Percentiles rank a stretch among this genome's conserved stretches.
Evolutionary conservation across 2,329 filamentous ascomycete genomes (phyloP).

Genomic region (Cytospora piceicola): DNA sequence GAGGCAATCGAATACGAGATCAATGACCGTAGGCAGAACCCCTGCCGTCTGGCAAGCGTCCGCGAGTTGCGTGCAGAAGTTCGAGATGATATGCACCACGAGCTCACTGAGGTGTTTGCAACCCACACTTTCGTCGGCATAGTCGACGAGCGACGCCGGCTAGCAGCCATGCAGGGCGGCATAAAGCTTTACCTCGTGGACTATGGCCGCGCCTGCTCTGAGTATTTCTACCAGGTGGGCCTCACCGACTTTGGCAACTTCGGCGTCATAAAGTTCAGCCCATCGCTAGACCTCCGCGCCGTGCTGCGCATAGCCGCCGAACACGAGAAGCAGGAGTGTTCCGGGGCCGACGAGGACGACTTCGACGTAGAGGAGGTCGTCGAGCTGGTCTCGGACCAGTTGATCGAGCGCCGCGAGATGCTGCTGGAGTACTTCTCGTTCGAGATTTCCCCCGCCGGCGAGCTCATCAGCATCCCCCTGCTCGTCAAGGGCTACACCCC

Average conservation of each 20-base stretch:
- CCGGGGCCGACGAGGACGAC: slow-evolving; percentile 51
- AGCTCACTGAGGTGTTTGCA: slow-evolving; percentile 84
- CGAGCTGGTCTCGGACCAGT: slow-evolving; percentile 65
- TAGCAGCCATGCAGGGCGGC: slow-evolving; percentile 91
- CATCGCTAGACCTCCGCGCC: slow-evolving; percentile 71
- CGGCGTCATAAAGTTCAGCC: slow-evolving; percentile 78
- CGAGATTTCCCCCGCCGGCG: slow-evolving; percentile 76
- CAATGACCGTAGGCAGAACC: slow-evolving; percentile 65
- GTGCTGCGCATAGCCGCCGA: slow-evolving; percentile 75
- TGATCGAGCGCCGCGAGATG: slow-evolving; percentile 82
- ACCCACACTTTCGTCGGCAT: slow-evolving; percentile 92
- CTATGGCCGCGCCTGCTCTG: slow-evolving; percentile 83
- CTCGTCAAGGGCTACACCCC: slow-evolving; percentile 89
- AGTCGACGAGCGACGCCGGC: slow-evolving; percentile 81
- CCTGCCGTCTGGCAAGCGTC: slow-evolving; percentile 79
- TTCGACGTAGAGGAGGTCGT: slow-evolving; percentile 71
- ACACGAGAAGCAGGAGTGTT: slow-evolving; percentile 60
- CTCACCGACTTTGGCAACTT: slow-evolving; percentile 97
- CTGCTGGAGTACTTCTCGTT: slow-evolving; percentile 90
- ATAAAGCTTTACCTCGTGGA: slow-evolving; percentile 92
- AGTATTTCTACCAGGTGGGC: slow-evolving; percentile 95
- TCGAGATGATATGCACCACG: slow-evolving; percentile 79
- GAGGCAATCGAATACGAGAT: slow-evolving; percentile 72
- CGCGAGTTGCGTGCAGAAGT: slow-evolving; percentile 83
- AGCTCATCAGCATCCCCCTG: slow-evolving; percentile 79